These are phyloP conservation scores for Debaryomyces coudertii DNA, from an alignment of 1,139 yeast species.

Conservation along the genomic window DNA sequence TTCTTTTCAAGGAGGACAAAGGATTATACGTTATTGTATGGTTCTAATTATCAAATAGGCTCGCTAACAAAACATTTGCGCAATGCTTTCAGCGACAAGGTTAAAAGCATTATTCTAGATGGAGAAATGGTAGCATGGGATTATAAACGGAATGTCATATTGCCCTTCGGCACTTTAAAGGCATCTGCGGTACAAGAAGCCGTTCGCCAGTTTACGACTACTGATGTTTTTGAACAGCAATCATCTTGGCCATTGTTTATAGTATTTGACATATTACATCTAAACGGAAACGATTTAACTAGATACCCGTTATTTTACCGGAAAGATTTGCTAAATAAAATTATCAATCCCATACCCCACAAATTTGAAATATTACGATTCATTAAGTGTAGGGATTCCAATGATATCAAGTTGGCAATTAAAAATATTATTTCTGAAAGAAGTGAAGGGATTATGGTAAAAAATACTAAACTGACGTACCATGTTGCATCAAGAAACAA, in stretches of 20 bases:
- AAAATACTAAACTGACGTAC: slow-evolving; percentile 64
- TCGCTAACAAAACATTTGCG: slow-evolving; percentile 60
- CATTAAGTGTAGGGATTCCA: slow-evolving; percentile 45
- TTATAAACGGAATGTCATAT: slow-evolving; percentile 53
- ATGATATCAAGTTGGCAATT: slow-evolving; percentile 60
- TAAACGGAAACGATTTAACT: slow-evolving; percentile 67
- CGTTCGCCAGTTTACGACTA: slow-evolving; percentile 44
- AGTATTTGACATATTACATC: slow-evolving; percentile 70
- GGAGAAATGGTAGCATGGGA: slow-evolving; percentile 97
- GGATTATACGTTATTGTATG: slow-evolving; percentile 77
- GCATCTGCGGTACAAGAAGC: slow-evolving; percentile 64
- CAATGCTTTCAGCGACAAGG: slow-evolving; percentile 45
- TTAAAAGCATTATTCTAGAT: slow-evolving; percentile 65
- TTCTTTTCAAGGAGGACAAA: slow-evolving; percentile 72
- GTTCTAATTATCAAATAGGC: slow-evolving; percentile 60
- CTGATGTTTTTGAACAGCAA: slow-evolving; percentile 40
- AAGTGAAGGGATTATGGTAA: slow-evolving; percentile 84
- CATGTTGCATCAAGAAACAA: slow-evolving; percentile 59
- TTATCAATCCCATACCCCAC: slow-evolving; percentile 52
- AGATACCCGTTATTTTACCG: slow-evolving; percentile 58
- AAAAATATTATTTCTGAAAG: slow-evolving; percentile 60
- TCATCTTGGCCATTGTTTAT: slow-evolving; percentile 62
- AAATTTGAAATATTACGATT: slow-evolving; percentile 60
- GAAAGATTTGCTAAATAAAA: slow-evolving; percentile 49
- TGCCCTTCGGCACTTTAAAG: slow-evolving; percentile 82